Evolutionary conservation across 1,139 yeast genomes (phyloP).

Genomic region (Taphrina confusa): DNA sequence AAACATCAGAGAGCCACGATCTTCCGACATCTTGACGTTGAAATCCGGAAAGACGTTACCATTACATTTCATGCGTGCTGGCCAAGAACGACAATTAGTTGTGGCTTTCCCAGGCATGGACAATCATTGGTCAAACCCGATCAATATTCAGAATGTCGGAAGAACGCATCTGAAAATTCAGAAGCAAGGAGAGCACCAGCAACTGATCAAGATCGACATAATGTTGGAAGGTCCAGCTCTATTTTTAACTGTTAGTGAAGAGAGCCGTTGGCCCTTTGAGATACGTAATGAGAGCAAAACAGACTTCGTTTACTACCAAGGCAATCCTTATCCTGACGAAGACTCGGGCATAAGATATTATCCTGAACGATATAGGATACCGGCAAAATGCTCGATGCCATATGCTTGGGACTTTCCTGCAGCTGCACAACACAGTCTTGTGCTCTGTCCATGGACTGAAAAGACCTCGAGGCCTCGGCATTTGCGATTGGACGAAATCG

Average conservation of each 20-base stretch:
- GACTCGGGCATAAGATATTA: slow-evolving; percentile 53
- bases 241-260: slow-evolving; percentile 71
- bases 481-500: slow-evolving; percentile 87
- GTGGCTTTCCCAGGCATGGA: slow-evolving; percentile 61
- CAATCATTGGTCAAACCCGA: slow-evolving; percentile 84
- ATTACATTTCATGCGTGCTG: slow-evolving; percentile 60
- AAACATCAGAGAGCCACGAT: slow-evolving; percentile 61
- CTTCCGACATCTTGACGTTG: slow-evolving; percentile 42
- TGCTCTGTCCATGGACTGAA: slow-evolving; percentile 56
- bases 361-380: slow-evolving; percentile 66
- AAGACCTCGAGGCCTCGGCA: slow-evolving; percentile 67
- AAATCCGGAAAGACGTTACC: slow-evolving; percentile 59
- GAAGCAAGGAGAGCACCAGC: slow-evolving; percentile 64
- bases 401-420: slow-evolving; percentile 98
- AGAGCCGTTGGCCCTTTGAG: slow-evolving; percentile 90
- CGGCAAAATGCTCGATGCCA: slow-evolving; percentile 93
- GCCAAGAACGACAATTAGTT: slow-evolving; percentile 56
- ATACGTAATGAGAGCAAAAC: slow-evolving; percentile 82
- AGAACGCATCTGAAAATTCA: slow-evolving; percentile 70
- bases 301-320: slow-evolving; percentile 82
- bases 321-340: slow-evolving; percentile 46
- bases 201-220: slow-evolving; percentile 69
- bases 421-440: slow-evolving; percentile 77
- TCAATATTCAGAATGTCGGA: slow-evolving; percentile 80
- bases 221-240: slow-evolving; percentile 77